Conservation (phyloP, 176 grass and related monocot genomes). For the Elymus sibiricus region DNA sequence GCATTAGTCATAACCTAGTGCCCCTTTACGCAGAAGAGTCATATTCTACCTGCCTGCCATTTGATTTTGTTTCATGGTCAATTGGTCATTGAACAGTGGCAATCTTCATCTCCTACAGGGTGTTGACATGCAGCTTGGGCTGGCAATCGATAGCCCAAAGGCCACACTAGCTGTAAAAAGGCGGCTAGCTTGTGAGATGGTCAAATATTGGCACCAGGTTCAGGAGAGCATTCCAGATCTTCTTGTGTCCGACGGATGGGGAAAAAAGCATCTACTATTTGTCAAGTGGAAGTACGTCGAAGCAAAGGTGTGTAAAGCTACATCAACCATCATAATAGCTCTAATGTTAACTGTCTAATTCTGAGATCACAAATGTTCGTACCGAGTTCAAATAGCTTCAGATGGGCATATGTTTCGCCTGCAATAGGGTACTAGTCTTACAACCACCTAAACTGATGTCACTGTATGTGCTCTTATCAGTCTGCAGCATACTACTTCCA, state of each 20-base stretch:
- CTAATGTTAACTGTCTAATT: not conserved
- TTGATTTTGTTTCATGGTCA: not conserved
- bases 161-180: slow-evolving; percentile 96
- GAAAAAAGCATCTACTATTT: slow-evolving; percentile 78
- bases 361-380: not conserved
- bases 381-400: not conserved
- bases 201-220: slow-evolving; percentile 92
- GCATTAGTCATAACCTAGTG: not conserved
- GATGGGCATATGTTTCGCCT: not conserved
- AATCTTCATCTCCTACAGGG: slow-evolving; percentile 41
- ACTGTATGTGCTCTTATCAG: slow-evolving; percentile 35
- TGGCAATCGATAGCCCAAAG: slow-evolving; percentile 94
- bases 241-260: slow-evolving; percentile 68
- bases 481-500: slow-evolving; percentile 98
- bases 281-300: slow-evolving; percentile 93
- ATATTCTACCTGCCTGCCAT: not conserved
- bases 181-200: slow-evolving; percentile 95
- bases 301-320: slow-evolving; percentile 66
- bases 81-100: not conserved
- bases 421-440: not conserved
- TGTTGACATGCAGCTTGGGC: slow-evolving; percentile 92
- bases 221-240: slow-evolving; percentile 75
- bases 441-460: slow-evolving; percentile 14
- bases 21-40: too few species aligned
- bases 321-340: not conserved